Evolutionary conservation across 2,329 filamentous ascomycete genomes (phyloP).

Genomic region (Xylariaceae sp.): DNA sequence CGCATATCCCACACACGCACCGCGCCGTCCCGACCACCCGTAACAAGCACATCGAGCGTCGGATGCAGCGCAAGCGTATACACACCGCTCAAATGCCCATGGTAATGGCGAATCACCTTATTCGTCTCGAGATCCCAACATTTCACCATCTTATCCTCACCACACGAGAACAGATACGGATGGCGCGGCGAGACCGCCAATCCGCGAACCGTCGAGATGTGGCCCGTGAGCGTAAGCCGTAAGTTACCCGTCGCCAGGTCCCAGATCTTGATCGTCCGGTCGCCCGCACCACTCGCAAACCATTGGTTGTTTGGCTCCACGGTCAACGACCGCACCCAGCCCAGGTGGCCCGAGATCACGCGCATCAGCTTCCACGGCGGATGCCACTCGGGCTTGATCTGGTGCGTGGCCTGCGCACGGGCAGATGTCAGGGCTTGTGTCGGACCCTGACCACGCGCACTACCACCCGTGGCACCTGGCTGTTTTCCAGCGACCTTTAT

Average conservation of each 20-base stretch:
- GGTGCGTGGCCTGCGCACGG: conserved; percentile 36
- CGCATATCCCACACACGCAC: conserved; percentile 98
- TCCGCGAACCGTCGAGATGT: conserved; percentile 84
- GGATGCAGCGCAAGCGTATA: conserved; percentile 93
- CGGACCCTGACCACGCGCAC: conserved; percentile 10
- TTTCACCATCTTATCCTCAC: conserved; percentile 99
- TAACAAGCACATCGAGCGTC: conserved; percentile 89
- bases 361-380: conserved; percentile 97
- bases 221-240: conserved; percentile 80
- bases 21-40: conserved; percentile 89
- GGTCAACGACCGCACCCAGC: conserved; percentile 85
- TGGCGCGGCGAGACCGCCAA: conserved; percentile 89
- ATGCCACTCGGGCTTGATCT: conserved; percentile 86
- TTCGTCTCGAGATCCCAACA: conserved; percentile 99
- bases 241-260: conserved; percentile 85
- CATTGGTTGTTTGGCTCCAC: conserved; percentile 96
- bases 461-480: conserved; percentile 16
- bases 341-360: conserved; percentile 92
- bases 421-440: conserved; percentile 29
- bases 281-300: conserved; percentile 93
- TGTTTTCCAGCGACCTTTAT: conserved; percentile 31
- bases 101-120: conserved; percentile 96
- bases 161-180: conserved; percentile 95
- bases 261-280: conserved; percentile 98
- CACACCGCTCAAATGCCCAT: conserved; percentile 92